A percentile compares a stretch with the other conserved stretches of the same genome.
Evolutionary conservation across 225 moss, liverwort and hornwort species (phyloP).

Genomic region (Marchantia polymorpha): DNA sequence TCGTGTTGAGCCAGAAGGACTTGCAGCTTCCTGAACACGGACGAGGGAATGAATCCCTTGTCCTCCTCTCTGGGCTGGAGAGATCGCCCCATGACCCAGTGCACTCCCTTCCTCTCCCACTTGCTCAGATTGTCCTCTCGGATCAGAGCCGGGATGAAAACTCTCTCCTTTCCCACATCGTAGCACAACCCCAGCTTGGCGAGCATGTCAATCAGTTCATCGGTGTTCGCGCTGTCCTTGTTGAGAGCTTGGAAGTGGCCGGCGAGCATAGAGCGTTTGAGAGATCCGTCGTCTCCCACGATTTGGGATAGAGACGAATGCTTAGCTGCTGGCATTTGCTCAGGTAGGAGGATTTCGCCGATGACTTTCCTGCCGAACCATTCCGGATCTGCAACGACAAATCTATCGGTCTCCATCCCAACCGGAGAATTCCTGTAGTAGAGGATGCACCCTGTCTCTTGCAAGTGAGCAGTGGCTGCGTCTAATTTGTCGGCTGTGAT

Average conservation of each 20-base stretch:
- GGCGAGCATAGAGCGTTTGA: background rate
- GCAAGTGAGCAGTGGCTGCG: background rate
- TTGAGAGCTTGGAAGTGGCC: background rate
- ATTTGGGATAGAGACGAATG: background rate
- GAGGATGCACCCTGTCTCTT: background rate
- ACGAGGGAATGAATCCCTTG: slow-evolving; percentile 15
- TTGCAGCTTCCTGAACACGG: slow-evolving; percentile 26
- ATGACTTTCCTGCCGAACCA: slow-evolving; percentile 8
- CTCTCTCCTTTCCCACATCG: background rate
- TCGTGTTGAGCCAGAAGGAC: slow-evolving; percentile 23
- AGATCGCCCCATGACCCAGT: slow-evolving; percentile 32
- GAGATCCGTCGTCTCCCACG: background rate
- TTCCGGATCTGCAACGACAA: background rate
- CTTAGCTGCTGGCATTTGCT: background rate
- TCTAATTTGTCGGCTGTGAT: background rate
- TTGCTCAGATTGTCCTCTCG: background rate
- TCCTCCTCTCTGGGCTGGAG: slow-evolving; percentile 6
- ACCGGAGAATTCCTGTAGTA: background rate
- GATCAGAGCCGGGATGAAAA: slow-evolving; percentile 9
- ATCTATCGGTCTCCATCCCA: no score
- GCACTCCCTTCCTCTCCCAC: background rate
- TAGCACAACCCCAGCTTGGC: slow-evolving; percentile 13
- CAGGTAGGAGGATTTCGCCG: background rate
- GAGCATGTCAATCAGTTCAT: background rate
- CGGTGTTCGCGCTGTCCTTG: background rate